Base-by-base conservation (phyloP, 2,329 filamentous ascomycete species). In the Diaporthe aspalathi region DNA sequence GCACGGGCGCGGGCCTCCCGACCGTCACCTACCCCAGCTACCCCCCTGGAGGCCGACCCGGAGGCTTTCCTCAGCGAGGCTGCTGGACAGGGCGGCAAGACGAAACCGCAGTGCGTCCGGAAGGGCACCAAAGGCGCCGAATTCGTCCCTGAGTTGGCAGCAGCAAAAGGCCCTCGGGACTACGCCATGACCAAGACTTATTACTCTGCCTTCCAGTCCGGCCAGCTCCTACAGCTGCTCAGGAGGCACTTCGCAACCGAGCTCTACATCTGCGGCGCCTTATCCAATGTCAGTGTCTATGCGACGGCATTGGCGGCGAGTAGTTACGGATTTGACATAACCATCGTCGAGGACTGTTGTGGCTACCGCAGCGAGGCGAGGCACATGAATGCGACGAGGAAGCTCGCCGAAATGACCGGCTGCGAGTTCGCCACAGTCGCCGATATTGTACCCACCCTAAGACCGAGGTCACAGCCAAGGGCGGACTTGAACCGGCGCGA, bases 261-360 rank as follows among this genome's bases (percentile, higher is more conserved):
- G 77, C 84, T 99, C 16, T 98, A 93, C 81, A 89, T 98, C 29
- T 97, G 93, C 77, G 96, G 96, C 27, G 92, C 93, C 54, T 87
- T 97, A 62, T 93, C 92, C 53, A 98, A 98, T 77, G 85, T 97
- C 45, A 95, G 94, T 40, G 91, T 98, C 57, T 94, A 96, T 78
- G 95, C 96, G 9, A 98, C 95, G 1, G 94, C 94, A 4, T 86
- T 97, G 74, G 96, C 98, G 78, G 96, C 95, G 14, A 95, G 94
- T 1, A 89, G 92, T 24, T 93, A 98, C 80, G 96, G 95, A 5
- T 91, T 97, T 77, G 86, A 90, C n/a, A 94, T 98, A 77, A 96
- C 93, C 6, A 84, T 98, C 16, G 84, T 98, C 49, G 91, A 96
- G 67, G 94, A 98, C 79, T 98, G 95, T 80, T 90, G 97, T 69